Evolutionary conservation across 306 rosid genomes (phyloP), one percentile per base, ranked within the genome.

Genomic region (Pterocarpus santalinus): DNA sequence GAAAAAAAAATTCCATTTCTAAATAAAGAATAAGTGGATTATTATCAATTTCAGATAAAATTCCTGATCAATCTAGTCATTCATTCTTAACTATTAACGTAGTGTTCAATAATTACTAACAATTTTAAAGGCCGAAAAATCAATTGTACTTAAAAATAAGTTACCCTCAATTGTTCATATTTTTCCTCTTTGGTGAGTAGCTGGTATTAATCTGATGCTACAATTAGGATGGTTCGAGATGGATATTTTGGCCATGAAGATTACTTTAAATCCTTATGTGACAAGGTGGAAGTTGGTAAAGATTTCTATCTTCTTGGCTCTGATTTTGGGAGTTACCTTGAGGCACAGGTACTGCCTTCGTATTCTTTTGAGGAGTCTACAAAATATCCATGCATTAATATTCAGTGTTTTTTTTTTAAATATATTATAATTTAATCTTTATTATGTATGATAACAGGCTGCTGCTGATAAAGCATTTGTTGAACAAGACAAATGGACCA

Each of bases 301-400:
- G 93, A 91, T 83, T 87, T 86, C 80, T 89, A 91, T 76, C 88
- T 91, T 52, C 89, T 91, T 51, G 89, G 93, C 44, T 69, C 85
- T 16, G 95, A 91, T 89, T 91, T 91, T 64, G 80, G 70, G 76
- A 87, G 95, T 86, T 91, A 91, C 86, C 85, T 91, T 72, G 90
- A 86, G 85, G 95, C 93, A 65, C 95, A 91, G 95, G 95, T 91
- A 84, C 63, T 80, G 68, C 8, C 4, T 65, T 74, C 36, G n/a
- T 34, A 60, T 56, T 69, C 63, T 77, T 28, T 63, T 47, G 36
- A 63, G 33, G 46, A 47, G 52, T 55, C 52, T 77, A 36, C 74
- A 16, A 55, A 60, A 49, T 33, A 5, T 41, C 30, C 73, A 17
- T 53, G 5, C n/a, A 5, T 28, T 44, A 64, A 49, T 55, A 47